phyloP scores from a whole-genome alignment of 352 stramenopile species.

The Discostella stelligera region DNA sequence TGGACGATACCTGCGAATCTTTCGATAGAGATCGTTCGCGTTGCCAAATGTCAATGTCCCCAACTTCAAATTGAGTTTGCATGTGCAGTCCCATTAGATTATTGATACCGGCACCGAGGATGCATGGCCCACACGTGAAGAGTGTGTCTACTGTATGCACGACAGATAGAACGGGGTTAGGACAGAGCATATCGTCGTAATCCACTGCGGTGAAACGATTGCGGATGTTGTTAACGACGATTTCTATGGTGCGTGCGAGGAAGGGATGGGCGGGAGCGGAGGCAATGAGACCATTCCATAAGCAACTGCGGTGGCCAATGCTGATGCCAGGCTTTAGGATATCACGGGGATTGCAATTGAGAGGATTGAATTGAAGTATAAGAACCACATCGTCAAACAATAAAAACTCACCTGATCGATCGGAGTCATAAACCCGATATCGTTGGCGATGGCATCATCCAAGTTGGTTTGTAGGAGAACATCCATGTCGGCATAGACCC shows the following conservation, averaged over 20 bases:
- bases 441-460: conserved; percentile 48
- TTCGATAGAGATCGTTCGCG: conserved; percentile 21
- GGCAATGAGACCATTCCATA: conserved; percentile 75
- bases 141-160: conserved; percentile 73
- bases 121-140: conserved; percentile 74
- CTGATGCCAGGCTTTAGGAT: conserved; percentile 46
- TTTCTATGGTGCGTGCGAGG: conserved; percentile 62
- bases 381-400: neutral
- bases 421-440: conserved; percentile 67
- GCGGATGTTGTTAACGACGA: conserved; percentile 78
- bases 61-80: conserved; percentile 66
- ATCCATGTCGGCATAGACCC: conserved; percentile 72
- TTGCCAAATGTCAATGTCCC: conserved; percentile 64
- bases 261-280: conserved; percentile 64
- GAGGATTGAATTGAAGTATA: neutral
- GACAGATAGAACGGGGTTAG: conserved; percentile 61
- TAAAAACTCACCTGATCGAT: conserved; percentile 45
- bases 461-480: conserved; percentile 65
- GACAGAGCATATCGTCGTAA: conserved; percentile 71
- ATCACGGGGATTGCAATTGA: neutral
- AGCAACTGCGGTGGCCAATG: conserved; percentile 52
- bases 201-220: conserved; percentile 79
- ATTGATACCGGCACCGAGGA: conserved; percentile 72
- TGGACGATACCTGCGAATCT: conserved; percentile 40
- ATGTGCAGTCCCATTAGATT: conserved; percentile 65